These are phyloP conservation scores for Cyberlindnera americana DNA, from an alignment of 805 yeast species.

Conservation along the genomic window DNA sequence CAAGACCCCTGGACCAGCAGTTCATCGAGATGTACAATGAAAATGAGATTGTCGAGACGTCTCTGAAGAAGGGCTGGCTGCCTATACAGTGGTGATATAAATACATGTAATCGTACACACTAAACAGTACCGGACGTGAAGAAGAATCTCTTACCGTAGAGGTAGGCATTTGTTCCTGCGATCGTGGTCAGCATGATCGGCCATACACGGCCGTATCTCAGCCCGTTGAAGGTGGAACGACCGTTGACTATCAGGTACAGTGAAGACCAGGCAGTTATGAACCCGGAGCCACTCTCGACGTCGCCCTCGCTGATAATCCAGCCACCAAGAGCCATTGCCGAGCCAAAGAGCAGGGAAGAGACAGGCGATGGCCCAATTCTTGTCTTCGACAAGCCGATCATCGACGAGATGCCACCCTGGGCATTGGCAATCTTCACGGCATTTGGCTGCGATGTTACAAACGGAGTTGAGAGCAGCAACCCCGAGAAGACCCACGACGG, in stretches of 20 bases:
- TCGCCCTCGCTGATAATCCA: constrained; percentile 79
- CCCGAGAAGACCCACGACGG: constrained; percentile 43
- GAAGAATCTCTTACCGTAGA: constrained; percentile 71
- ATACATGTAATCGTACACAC: not conserved
- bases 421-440: constrained; percentile 12
- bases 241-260: constrained; percentile 73
- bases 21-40: constrained; percentile 88
- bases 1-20: constrained; percentile 93
- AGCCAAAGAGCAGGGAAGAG: constrained; percentile 53
- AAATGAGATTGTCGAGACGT: constrained; percentile 52
- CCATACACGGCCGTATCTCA: constrained; percentile 55
- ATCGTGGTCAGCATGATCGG: constrained; percentile 57
- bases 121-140: constrained; percentile 21
- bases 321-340: constrained; percentile 62
- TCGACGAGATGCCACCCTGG: not conserved
- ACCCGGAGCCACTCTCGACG: constrained; percentile 74
- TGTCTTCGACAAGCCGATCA: constrained; percentile 7
- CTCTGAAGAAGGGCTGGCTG: constrained; percentile 50
- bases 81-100: constrained; percentile 60
- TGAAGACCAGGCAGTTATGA: constrained; percentile 76
- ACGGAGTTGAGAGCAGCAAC: constrained; percentile 36
- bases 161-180: constrained; percentile 57
- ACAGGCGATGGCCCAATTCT: constrained; percentile 32
- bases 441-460: constrained; percentile 30
- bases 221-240: constrained; percentile 46